Conservation (phyloP, 1,284 basidiomycete genomes). For the Fomitopsis pinicola region DNA sequence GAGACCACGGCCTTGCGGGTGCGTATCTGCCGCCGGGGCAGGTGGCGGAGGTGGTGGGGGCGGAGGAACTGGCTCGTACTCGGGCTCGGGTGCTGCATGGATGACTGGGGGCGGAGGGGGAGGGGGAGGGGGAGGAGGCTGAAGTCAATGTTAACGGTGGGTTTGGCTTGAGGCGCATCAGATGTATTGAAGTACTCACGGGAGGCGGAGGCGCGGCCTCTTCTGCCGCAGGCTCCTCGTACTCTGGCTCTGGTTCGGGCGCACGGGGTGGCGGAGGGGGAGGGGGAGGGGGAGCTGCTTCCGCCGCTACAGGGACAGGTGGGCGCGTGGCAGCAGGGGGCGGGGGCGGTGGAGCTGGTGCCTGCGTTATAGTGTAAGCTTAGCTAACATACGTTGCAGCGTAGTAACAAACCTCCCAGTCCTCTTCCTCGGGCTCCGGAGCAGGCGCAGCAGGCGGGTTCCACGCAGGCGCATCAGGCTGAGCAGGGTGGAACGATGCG, state of each 20-base stretch:
- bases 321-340: slow-evolving; percentile 30
- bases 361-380: slow-evolving; percentile 8
- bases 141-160: not conserved
- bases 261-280: slow-evolving; percentile 34
- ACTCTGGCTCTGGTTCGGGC: slow-evolving; percentile 14
- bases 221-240: slow-evolving; percentile 22
- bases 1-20: slow-evolving; percentile 41
- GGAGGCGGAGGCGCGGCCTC: slow-evolving; percentile 12
- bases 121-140: slow-evolving; percentile 14
- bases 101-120: slow-evolving; percentile 26
- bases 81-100: slow-evolving; percentile 40
- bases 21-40: slow-evolving; percentile 23
- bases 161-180: not conserved
- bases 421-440: slow-evolving; percentile 27
- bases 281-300: slow-evolving; percentile 29
- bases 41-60: slow-evolving; percentile 4
- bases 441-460: slow-evolving; percentile 28
- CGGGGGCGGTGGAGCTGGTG: slow-evolving; percentile 34
- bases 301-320: slow-evolving; percentile 25
- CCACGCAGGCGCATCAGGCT: slow-evolving; percentile 26
- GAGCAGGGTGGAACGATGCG: slow-evolving; percentile 38
- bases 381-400: no score
- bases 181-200: not conserved
- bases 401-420: not conserved
- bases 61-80: slow-evolving; percentile 35